Base-by-base conservation (phyloP, 1,139 yeast genomes). In the Saccharomyces hybrid region DNA sequence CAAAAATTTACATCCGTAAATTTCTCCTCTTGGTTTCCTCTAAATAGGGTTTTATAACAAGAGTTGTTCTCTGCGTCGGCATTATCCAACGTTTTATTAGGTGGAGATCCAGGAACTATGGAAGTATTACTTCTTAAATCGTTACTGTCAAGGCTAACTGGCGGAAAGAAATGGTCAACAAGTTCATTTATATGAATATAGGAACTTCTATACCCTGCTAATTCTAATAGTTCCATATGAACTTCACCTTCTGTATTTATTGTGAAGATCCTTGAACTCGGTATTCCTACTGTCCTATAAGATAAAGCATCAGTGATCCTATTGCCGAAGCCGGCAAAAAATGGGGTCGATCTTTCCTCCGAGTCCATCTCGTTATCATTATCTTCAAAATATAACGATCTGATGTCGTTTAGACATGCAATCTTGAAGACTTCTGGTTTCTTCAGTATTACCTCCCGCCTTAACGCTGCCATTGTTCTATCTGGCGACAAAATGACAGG, bases 381-480 rank as follows among this genome's bases (percentile, higher is more conserved):
- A 34, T 56, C 57, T 27, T 59, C 64, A 53, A 67, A 61, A 73
- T 84, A 82, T 32, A 95, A 75, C 55, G 84, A 79, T 63, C 83
- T 82, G 57, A 95, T 85, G 73, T 95, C 99, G 52, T 86, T 83
- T 59, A 95, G 75, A 72, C 99, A 93, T 0, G 99, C 96, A 95
- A 95, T 95, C 66, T 95, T 95, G 76, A 95, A 95, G 32, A 95
- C 95, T 69, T 95, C 99, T 0, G 99, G 99, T 67, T 93, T 91
- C 61, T 90, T 88, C 67, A 91, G 75, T 51, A 95, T 93, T 47
- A 95, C 95, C 67, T 95, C 99, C 59, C 99, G 78, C 62, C 80
- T 80, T 54, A 95, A 74, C 0, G 99, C 99, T 1, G 99, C 99
- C 76, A 95, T 89, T 0, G 98, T 93, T 62, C 99, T 73, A 71